Base-by-base conservation (phyloP, 305 asterid genomes). In the Fraxinus nigra region DNA sequence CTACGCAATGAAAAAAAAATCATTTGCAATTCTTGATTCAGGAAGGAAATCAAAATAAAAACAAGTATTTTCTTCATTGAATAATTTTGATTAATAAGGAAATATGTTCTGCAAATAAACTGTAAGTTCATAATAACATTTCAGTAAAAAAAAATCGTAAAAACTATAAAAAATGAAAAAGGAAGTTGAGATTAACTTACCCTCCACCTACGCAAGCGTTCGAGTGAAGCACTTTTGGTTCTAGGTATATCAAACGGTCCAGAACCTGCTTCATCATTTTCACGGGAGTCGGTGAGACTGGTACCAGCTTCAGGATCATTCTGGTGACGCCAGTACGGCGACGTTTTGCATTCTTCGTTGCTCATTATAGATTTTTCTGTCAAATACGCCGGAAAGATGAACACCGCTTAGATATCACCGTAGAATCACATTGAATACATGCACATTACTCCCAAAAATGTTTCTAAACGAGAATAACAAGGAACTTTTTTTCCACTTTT, bases 141-240 rank as follows among this genome's bases (percentile, higher is more conserved):
- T 9, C 1, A 40, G 8, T 51, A 14, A 14, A 14, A 78, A 51
- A 16, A 78, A 38, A 40, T 28, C 40, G 7, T 1, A 34, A 74
- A 28, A 65, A 28, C 30, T 3, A 34, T 26, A 7, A 37, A 34
- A 38, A 65, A 65, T 0, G n/a, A 9, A 24, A 24, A 65, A 28
- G 14, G 26, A 22, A 24, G 34, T 26, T 24, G 7, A 4, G 35
- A 7, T 26, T 4, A 65, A 84, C 97, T 86, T 84, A 95, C 99
- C 90, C 99, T 89, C 98, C 99, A 94, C 76, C 92, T 80, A 61
- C 89, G 92, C 84, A 95, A 80, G 75, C 95, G 89, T 80, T 95
- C 88, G 70, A 90, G 80, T 0, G 99, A 90, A 38, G 99, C 98
- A 67, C 96, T 85, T 82, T 95, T 95, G 38, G 99, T 95, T 9